Conservation (phyloP, 2,329 filamentous ascomycete species). For the Helicocarpus griseus region DNA sequence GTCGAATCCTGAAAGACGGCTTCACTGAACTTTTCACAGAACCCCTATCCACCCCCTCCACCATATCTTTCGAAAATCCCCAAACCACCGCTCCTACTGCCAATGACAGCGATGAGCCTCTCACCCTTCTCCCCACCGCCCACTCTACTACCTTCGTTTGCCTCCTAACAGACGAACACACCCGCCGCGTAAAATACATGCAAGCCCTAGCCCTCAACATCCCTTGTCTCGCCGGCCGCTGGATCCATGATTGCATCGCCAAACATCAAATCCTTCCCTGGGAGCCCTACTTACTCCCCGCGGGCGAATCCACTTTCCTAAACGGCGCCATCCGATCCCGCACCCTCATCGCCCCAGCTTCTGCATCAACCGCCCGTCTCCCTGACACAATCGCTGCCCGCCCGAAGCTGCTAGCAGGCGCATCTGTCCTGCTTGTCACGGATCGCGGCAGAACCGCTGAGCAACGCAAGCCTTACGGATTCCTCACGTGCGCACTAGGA, state of each 20-base stretch:
- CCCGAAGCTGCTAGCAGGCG: slow-evolving; percentile 53
- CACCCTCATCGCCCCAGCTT: slow-evolving; percentile 54
- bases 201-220: slow-evolving; percentile 84
- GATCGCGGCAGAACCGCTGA: slow-evolving; percentile 53
- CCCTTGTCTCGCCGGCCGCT: slow-evolving; percentile 73
- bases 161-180: slow-evolving; percentile 76
- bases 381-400: slow-evolving; percentile 48
- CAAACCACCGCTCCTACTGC: background rate
- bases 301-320: slow-evolving; percentile 69
- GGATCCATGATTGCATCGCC: slow-evolving; percentile 64
- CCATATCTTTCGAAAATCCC: background rate
- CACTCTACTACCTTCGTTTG: slow-evolving; percentile 64
- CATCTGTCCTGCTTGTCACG: slow-evolving; percentile 64
- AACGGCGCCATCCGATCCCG: slow-evolving; percentile 70
- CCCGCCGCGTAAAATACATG: slow-evolving; percentile 82
- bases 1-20: slow-evolving; percentile 59
- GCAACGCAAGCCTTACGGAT: slow-evolving; percentile 63
- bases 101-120: slow-evolving; percentile 8
- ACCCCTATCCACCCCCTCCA: slow-evolving; percentile 16
- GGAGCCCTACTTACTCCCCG: slow-evolving; percentile 72
- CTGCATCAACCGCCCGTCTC: slow-evolving; percentile 48
- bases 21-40: slow-evolving; percentile 71
- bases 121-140: slow-evolving; percentile 48
- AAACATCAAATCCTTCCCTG: slow-evolving; percentile 58
- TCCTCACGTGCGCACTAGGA: slow-evolving; percentile 69